Percentiles rank a stretch among this genome's conserved stretches.
phyloP scores from a whole-genome alignment of 108 stramenopile genomes.

The Skeletonema grethae region DNA sequence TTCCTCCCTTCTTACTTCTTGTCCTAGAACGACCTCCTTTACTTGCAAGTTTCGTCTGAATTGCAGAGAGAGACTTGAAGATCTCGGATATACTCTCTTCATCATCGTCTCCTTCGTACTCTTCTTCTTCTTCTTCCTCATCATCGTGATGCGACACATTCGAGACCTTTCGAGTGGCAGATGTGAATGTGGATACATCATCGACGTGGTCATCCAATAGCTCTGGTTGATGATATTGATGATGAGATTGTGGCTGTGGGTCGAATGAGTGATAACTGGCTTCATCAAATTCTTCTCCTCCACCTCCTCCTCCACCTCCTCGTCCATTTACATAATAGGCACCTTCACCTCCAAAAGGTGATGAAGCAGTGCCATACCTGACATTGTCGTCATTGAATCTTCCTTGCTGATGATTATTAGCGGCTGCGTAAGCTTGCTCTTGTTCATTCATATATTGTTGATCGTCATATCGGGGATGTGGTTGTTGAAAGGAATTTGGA shows the following conservation, averaged over 20 bases:
- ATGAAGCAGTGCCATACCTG: not conserved
- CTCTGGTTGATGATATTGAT: conserved; percentile 10
- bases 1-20: conserved; percentile 17
- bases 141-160: conserved; percentile 11
- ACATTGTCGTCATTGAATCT: not conserved
- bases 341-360: not conserved
- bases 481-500: not conserved
- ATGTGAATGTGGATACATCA: conserved; percentile 25
- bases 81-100: conserved; percentile 47
- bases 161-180: conserved; percentile 28
- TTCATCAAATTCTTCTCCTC: conserved; percentile 4
- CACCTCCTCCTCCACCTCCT: not conserved
- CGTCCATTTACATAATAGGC: not conserved
- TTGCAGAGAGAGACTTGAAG: conserved; percentile 50
- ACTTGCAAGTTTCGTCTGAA: conserved; percentile 45
- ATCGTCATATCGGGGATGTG: not conserved
- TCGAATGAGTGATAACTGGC: conserved; percentile 15
- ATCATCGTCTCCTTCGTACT: conserved; percentile 22
- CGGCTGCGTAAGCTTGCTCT: not conserved
- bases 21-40: conserved; percentile 21
- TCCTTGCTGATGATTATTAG: not conserved
- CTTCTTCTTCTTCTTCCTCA: not conserved
- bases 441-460: not conserved
- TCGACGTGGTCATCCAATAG: conserved; percentile 21
- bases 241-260: not conserved